A percentile compares a stretch with the other conserved stretches of the same genome.
Evolutionary conservation across 371 early-diverging fungal species (phyloP).

Genomic region (Coemansia sp.): DNA sequence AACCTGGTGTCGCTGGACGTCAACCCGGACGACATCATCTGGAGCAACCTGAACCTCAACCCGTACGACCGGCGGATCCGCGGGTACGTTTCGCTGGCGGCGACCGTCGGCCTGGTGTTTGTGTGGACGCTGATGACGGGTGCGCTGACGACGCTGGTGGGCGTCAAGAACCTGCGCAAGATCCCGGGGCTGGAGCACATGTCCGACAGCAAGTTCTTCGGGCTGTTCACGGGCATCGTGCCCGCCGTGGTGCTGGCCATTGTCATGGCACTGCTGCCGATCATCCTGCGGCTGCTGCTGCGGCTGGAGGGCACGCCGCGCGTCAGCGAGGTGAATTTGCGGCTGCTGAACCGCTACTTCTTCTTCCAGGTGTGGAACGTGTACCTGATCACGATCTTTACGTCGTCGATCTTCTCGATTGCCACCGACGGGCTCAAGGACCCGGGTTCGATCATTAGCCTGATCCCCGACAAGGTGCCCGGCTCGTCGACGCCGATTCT

Average conservation of each 20-base stretch:
- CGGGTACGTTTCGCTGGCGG: constrained; percentile 53
- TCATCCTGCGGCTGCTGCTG: constrained; percentile 65
- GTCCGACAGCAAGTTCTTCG: constrained; percentile 24
- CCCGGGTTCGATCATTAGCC: constrained; percentile 25
- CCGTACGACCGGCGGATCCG: constrained; percentile 62
- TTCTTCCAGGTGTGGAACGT: constrained; percentile 82
- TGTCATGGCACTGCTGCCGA: constrained; percentile 70
- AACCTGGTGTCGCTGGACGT: constrained; percentile 65
- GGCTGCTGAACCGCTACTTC: constrained; percentile 67
- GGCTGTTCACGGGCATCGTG: constrained; percentile 64
- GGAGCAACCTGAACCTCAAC: constrained; percentile 73
- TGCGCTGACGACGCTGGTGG: constrained; percentile 64
- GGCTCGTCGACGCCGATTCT: constrained; percentile 39
- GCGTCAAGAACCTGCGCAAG: constrained; percentile 59
- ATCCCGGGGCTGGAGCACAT: constrained; percentile 55
- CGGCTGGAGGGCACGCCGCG: constrained; percentile 69
- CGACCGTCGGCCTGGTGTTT: constrained; percentile 60
- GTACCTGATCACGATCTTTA: constrained; percentile 73
- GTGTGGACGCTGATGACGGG: constrained; percentile 71
- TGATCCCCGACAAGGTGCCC: constrained; percentile 39
- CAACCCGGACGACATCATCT: constrained; percentile 75
- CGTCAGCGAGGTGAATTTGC: constrained; percentile 62
- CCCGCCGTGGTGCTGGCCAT: constrained; percentile 72
- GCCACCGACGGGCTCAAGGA: constrained; percentile 17
- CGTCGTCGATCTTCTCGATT: constrained; percentile 59